Evolutionary conservation across 345 rosid species (phyloP), one percentile per base, ranked within the genome.

Genomic region (Chamaenerion angustifolium): DNA sequence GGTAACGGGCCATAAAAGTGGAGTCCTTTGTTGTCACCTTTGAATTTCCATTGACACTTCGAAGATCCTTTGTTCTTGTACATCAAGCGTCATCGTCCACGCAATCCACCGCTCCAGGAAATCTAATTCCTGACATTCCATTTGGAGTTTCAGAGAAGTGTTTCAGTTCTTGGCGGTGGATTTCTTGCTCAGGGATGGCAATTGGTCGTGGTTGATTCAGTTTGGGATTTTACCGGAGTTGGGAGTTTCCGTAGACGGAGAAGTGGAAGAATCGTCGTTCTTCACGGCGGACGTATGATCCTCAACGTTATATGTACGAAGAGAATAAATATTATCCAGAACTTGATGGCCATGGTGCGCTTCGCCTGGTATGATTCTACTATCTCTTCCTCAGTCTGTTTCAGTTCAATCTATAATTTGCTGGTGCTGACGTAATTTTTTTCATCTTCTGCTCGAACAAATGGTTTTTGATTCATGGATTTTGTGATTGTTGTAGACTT

Each of bases 181-280:
- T 50, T 1, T 31, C 37, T 3, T 23, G 27, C 27, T 31, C 37
- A 7, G 25, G 25, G 37, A 31, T 31, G 37, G 37, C 37, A 31
- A 31, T 31, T 31, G 6, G 37, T 3, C 23, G 60, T 14, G 43
- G 31, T 3, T 0, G 47, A 31, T 25, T 17, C 7, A 16, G 54
- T 14, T 41, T 47, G 40, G 60, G n/a, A n/a, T n/a, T 47, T 18
- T 31, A 8, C 1, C 8, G 37, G 37, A 31, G 27, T 21, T 18
- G 51, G 16, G 6, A 12, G 3, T 27, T 25, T 35, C 18, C 42
- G 43, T 5, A 37, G 21, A 69, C 69, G 74, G 71, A 69, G 18
- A 67, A 47, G 3, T 71, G 76, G 76, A 61, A 51, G 54, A 16
- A 63, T 50, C 71, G 62, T 46, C 46, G 51, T 2, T 14, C 11